Conservation (phyloP, 345 rosid genomes). For the Brassica incana region DNA sequence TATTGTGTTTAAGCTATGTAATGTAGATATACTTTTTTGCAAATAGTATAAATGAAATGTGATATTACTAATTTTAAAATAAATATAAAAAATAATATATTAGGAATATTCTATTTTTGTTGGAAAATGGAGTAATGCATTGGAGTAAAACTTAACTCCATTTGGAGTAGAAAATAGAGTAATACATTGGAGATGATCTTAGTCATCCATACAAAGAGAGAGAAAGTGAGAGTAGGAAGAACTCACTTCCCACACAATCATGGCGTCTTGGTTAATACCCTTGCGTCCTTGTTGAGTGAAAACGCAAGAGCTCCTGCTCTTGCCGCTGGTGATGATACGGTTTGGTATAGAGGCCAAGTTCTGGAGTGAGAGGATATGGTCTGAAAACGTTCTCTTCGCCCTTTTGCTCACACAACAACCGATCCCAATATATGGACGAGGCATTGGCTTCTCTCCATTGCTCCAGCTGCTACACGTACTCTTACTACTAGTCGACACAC, state of each 20-base stretch:
- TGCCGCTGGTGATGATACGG: slow-evolving; percentile 75
- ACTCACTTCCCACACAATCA: slow-evolving; percentile 99
- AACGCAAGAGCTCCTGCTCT: slow-evolving; percentile 82
- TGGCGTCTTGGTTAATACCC: slow-evolving; percentile 98
- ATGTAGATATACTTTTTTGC: too few relatives aligned
- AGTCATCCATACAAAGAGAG: slow-evolving; percentile 1
- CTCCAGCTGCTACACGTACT: slow-evolving; percentile 83
- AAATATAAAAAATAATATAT: too few relatives aligned
- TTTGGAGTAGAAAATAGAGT: too few relatives aligned
- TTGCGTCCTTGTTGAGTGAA: slow-evolving; percentile 99
- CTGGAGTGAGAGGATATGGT: slow-evolving; percentile 56
- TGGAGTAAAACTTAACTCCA: too few relatives aligned
- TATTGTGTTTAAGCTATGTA: too few relatives aligned
- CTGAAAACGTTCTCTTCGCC: slow-evolving; percentile 71
- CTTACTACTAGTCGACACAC: slow-evolving; percentile 84
- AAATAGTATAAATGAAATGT: too few relatives aligned
- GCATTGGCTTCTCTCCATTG: slow-evolving; percentile 63
- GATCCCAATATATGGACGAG: slow-evolving; percentile 46
- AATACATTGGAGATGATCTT: background rate
- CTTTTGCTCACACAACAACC: slow-evolving; percentile 56
- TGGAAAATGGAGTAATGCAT: too few relatives aligned
- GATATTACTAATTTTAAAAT: too few relatives aligned
- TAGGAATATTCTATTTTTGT: too few relatives aligned
- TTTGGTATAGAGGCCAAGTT: slow-evolving; percentile 70
- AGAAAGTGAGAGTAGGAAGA: slow-evolving; percentile 16